Conservation (phyloP, 2,329 filamentous ascomycete species). For the Pyrenochaeta sp. region DNA sequence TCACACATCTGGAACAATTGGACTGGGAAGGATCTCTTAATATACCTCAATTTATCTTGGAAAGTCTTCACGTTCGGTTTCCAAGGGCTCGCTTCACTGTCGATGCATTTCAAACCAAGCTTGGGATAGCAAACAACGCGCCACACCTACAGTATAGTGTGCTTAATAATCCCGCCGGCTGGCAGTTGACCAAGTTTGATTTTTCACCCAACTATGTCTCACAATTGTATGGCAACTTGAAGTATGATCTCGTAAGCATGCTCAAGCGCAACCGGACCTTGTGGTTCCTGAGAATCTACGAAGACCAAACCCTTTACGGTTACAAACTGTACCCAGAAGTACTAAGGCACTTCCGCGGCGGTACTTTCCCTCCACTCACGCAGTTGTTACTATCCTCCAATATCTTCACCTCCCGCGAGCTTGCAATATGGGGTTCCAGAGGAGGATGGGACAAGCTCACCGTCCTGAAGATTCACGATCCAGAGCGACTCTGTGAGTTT, state of each 20-base stretch:
- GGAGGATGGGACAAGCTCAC: conserved; percentile 4
- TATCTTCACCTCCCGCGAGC: conserved; percentile 6
- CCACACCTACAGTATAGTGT: not conserved
- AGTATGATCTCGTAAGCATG: conserved; percentile 3
- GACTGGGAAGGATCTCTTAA: conserved; percentile 1
- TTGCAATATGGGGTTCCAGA: conserved; percentile 6
- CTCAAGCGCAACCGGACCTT: not conserved
- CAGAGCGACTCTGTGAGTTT: not conserved
- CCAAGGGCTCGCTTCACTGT: conserved; percentile 1
- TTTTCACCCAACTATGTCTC: not conserved
- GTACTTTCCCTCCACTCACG: not conserved
- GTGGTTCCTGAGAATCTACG: not conserved
- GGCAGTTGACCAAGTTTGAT: not conserved
- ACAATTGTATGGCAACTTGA: not conserved
- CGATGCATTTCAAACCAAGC: not conserved
- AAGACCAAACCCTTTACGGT: not conserved
- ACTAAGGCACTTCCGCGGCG: not conserved
- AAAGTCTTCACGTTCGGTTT: not conserved
- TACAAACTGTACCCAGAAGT: not conserved
- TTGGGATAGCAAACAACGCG: not conserved
- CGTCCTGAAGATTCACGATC: conserved; percentile 1
- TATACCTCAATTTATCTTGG: conserved; percentile 1
- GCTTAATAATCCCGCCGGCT: not conserved
- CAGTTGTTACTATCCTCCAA: not conserved
- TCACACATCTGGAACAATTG: not conserved